These are phyloP conservation scores for Chaetomiaceae sp. DNA, from an alignment of 2,329 filamentous ascomycete genomes.

Conservation along the genomic window DNA sequence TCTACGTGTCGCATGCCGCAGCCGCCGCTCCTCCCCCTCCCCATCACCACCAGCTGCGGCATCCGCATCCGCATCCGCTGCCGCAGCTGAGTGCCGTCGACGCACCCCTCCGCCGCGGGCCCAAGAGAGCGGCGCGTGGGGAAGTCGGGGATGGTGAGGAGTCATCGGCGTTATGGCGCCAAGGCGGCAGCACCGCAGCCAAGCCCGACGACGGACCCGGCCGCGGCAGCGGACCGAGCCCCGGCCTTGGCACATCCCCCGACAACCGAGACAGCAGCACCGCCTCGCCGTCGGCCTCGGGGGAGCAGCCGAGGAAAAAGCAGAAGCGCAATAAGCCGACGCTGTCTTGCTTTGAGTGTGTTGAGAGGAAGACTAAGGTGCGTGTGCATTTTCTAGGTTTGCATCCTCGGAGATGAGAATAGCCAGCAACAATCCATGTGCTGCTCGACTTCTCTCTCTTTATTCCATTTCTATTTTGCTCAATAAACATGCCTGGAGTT, in stretches of 20 bases:
- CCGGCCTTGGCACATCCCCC: conserved; percentile 17
- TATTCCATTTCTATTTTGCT: neutral
- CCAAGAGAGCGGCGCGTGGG: conserved; percentile 4
- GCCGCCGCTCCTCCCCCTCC: neutral
- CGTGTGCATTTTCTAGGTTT: conserved; percentile 25
- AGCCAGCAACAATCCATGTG: too few relatives aligned
- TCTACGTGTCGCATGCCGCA: conserved; percentile 19
- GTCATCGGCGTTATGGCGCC: conserved; percentile 2
- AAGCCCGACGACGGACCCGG: neutral
- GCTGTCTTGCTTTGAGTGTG: conserved; percentile 72
- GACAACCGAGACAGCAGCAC: conserved; percentile 25
- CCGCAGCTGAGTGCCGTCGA: neutral
- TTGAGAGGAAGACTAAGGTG: conserved; percentile 78
- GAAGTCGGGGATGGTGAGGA: conserved; percentile 1
- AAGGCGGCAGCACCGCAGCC: neutral
- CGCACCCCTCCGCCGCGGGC: conserved; percentile 2
- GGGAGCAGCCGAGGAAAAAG: conserved; percentile 57
- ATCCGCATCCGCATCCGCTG: neutral
- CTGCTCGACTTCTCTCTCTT: too few relatives aligned
- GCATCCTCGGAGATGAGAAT: too few relatives aligned
- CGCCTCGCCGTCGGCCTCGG: conserved; percentile 23
- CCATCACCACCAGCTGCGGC: neutral
- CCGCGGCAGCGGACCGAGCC: conserved; percentile 6
- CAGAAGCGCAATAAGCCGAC: conserved; percentile 84
- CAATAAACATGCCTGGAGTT: neutral